Base-by-base conservation (phyloP, 371 early-diverging fungal genomes). In the Mortierella sp. region DNA sequence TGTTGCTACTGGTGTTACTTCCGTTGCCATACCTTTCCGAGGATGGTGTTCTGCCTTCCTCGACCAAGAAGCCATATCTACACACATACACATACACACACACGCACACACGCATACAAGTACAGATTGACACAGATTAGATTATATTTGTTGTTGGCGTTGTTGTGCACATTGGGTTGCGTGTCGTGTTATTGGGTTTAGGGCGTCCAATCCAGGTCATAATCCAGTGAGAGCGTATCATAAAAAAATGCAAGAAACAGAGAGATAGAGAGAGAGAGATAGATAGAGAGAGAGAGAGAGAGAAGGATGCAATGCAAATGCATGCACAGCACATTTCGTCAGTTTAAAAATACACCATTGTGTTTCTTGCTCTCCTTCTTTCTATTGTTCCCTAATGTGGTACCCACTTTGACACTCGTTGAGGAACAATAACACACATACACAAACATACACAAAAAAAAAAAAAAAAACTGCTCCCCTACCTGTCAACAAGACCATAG, bases 61-160 rank as follows among this genome's bases (percentile, higher is more conserved):
- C 79, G 23, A 77, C 79, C 60, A 77, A 44, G 63, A 77, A 77
- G 12, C 79, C 79, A 52, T 77, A 77, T 60, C 79, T 77, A 52
- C 37, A n/a, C n/a, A n/a, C 37, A 37, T 37, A 37, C 37, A 37
- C 5, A 37, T 37, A 37, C 37, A 37, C 3, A n/a, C 30, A 7
- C 9, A 7, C 23, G 14, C 18, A 14, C 37, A 48, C 7, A 56
- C 25, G n/a, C 23, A 52, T 26, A 29, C 25, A 21, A 37, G n/a
- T 30, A 30, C 56, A 2, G 16, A 28, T 48, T 16, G 21, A 4
- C 18, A n/a, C 25, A 12, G 16, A n/a, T n/a, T n/a, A 60, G 4
- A 45, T 19, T 44, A 7, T 30, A 11, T 7, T 7, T 11, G 7
- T 56, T 19, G 64, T 55, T 14, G 51, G 15, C 51, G 7, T 18